Evolutionary conservation across 805 yeast species (phyloP), one percentile per base, ranked within the genome.

Genomic region (Brettanomyces sp.): DNA sequence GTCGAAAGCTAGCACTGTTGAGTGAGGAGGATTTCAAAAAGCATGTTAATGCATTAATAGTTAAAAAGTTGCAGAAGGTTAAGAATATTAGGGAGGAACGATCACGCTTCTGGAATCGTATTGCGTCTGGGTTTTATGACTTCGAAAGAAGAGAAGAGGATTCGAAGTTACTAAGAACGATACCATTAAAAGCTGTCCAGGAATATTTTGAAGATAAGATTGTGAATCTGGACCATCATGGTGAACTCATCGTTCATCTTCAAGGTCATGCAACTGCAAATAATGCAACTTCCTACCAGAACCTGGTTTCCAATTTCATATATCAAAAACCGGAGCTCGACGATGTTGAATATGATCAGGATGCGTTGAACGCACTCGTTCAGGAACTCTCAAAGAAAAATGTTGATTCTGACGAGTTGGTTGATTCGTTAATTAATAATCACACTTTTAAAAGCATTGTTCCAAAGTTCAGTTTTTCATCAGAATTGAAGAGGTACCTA

Each of bases 71-170:
- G 38, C 85, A 85, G 56, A 85, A 84, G 55, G 70, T 76, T 55
- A 87, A 86, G 65, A 89, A 88, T 54, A 69, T 90, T 64, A 67
- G 69, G 45, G 96, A 91, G 59, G 98, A 93, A 64, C 72, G 77
- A 42, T 58, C 67, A 8, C 68, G 81, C 54, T 82, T 77, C 61
- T 80, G 88, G 77, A 69, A 74, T 45, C 72, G 78, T 12, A 83
- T 93, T 47, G 76, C 77, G 30, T 72, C 78, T 47, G 96, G 96
- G 5, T 84, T 70, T 63, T 90, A 84, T 58, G 87, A 91, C 59
- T 91, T 88, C 64, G 64, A 70, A 35, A 71, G 76, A 45, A 70
- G 78, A 47, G 75, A 69, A 36, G 65, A 68, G 41, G 82, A 81
- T 48, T 88, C 85, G 5, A 70, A 71, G 39, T 49, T 75, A 3